Evolutionary conservation across 345 rosid genomes (phyloP).

Genomic region (Capsella bursapastoris): DNA sequence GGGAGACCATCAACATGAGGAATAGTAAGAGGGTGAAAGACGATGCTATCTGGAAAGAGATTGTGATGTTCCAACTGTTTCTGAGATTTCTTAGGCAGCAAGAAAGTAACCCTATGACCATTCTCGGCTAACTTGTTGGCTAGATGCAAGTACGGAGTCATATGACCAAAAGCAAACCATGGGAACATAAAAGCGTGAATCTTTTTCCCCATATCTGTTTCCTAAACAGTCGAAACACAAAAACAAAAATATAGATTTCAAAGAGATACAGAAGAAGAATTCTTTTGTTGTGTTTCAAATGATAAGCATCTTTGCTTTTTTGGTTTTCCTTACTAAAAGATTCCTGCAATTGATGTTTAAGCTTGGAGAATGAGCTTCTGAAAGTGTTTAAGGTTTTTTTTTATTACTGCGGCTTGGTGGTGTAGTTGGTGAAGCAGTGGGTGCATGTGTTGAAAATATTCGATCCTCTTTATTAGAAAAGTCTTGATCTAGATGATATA

Average conservation of each 20-base stretch:
- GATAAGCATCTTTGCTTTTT: neutral
- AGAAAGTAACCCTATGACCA: conserved; percentile 56
- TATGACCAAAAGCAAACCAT: conserved; percentile 66
- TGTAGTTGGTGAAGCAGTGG: neutral
- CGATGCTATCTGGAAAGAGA: conserved; percentile 48
- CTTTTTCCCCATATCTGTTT: conserved; percentile 14
- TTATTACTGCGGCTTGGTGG: neutral
- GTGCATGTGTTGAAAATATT: neutral
- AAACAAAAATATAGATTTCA: neutral
- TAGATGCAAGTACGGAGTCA: conserved; percentile 65
- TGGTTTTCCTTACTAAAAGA: neutral
- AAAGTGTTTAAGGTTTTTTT: neutral
- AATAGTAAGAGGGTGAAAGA: conserved; percentile 46
- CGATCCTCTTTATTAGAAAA: neutral
- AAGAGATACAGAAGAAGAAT: neutral
- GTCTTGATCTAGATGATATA: neutral
- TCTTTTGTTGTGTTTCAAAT: neutral
- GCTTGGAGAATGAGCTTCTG: neutral
- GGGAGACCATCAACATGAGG: conserved; percentile 53
- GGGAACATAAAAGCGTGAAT: conserved; percentile 62
- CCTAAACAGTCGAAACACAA: neutral
- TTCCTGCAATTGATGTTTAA: neutral
- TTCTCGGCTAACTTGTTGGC: conserved; percentile 59
- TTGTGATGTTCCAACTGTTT: conserved; percentile 46
- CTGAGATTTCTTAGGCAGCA: conserved; percentile 54